Evolutionary conservation across 1,284 basidiomycete genomes (phyloP).

Genomic region (Exobasidium cylindrosporum): DNA sequence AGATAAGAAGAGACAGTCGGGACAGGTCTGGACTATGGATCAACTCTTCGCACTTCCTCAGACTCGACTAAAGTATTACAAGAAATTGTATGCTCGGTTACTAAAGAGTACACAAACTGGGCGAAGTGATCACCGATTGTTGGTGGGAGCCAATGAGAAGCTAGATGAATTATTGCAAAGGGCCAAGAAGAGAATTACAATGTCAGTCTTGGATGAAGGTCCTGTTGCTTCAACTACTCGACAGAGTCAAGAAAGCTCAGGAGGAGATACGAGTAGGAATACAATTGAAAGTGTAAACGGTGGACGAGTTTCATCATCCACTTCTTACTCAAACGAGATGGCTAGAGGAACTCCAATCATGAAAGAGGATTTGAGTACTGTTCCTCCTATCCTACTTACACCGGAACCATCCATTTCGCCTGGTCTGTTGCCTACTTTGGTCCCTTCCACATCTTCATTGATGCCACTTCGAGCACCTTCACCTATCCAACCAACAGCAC

Average conservation of each 20-base stretch:
- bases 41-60: slow-evolving; percentile 81
- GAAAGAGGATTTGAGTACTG: background rate
- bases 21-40: slow-evolving; percentile 74
- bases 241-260: slow-evolving; percentile 31
- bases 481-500: background rate
- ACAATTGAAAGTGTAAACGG: slow-evolving; percentile 25
- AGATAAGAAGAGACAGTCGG: slow-evolving; percentile 32
- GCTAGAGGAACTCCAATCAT: slow-evolving; percentile 12
- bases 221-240: slow-evolving; percentile 16
- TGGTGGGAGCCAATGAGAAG: slow-evolving; percentile 76
- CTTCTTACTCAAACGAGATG: slow-evolving; percentile 25
- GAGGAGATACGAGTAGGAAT: slow-evolving; percentile 21
- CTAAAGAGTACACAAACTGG: slow-evolving; percentile 85
- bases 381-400: background rate
- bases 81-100: slow-evolving; percentile 80
- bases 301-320: slow-evolving; percentile 36
- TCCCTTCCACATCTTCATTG: background rate
- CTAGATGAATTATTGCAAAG: slow-evolving; percentile 71
- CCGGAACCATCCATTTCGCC: too few species aligned
- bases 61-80: slow-evolving; percentile 82
- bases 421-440: background rate
- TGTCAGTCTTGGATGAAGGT: slow-evolving; percentile 33
- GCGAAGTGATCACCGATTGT: slow-evolving; percentile 77
- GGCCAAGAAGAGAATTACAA: slow-evolving; percentile 56
- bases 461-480: background rate